These are phyloP conservation scores for Coemansia sp. DNA, from an alignment of 192 early-diverging fungal species.

Conservation along the genomic window DNA sequence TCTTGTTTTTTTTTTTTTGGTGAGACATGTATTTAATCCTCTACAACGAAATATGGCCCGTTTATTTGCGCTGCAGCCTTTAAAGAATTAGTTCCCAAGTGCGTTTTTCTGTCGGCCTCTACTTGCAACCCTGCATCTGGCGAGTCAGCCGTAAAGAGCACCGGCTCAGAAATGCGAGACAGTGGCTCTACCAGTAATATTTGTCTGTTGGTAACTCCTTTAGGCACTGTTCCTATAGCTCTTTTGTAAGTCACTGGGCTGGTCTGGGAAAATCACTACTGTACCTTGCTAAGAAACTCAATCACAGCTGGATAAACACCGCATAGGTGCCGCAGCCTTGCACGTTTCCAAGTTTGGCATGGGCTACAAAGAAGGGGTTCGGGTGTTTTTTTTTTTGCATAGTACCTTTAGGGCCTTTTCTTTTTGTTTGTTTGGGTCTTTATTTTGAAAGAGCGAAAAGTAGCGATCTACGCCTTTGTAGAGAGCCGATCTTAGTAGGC, in stretches of 20 bases:
- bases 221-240: neutral
- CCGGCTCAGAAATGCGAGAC: constrained; percentile 37
- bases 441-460: neutral
- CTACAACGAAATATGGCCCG: constrained; percentile 34
- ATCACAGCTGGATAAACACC: neutral
- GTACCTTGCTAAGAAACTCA: neutral
- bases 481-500: constrained; percentile 6
- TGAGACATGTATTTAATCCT: constrained; percentile 25
- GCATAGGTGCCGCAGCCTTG: neutral
- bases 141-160: constrained; percentile 21
- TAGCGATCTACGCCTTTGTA: neutral
- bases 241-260: neutral
- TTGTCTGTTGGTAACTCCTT: neutral
- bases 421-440: neutral
- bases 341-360: neutral
- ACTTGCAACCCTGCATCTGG: constrained; percentile 19
- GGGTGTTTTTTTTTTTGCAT: neutral
- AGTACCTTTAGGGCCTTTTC: neutral
- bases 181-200: neutral
- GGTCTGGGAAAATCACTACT: neutral
- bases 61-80: constrained; percentile 23
- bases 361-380: neutral
- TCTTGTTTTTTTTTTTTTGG: neutral
- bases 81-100: constrained; percentile 20
- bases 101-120: neutral